phyloP scores from a whole-genome alignment of 805 yeast genomes.

The Candida endomychidarum region DNA sequence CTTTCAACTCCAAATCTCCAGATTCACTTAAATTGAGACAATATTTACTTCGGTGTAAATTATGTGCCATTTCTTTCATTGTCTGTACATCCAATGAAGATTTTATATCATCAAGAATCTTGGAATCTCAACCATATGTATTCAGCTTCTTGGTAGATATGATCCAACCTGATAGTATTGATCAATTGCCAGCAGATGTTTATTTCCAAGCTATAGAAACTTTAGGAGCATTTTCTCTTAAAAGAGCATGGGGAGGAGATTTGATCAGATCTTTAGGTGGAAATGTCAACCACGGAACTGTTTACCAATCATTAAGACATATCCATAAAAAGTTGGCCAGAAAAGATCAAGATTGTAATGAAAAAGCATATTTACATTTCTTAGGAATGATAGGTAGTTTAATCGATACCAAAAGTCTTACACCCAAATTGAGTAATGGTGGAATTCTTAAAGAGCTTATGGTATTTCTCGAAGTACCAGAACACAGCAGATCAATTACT shows the following conservation, averaged over 20 bases:
- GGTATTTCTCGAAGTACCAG: conserved; percentile 55
- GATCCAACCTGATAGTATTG: conserved; percentile 60
- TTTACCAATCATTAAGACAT: conserved; percentile 69
- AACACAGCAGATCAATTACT: conserved; percentile 54
- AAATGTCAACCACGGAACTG: conserved; percentile 79
- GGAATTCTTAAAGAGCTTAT: conserved; percentile 70
- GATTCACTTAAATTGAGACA: conserved; percentile 58
- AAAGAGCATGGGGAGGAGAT: conserved; percentile 72
- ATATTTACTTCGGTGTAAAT: conserved; percentile 60
- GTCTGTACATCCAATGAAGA: conserved; percentile 57
- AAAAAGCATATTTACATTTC: conserved; percentile 50
- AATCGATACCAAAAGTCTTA: conserved; percentile 54
- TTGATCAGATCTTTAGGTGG: conserved; percentile 78
- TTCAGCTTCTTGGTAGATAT: conserved; percentile 69
- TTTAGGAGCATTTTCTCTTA: conserved; percentile 65
- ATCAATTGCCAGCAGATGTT: conserved; percentile 48
- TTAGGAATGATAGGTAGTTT: conserved; percentile 65
- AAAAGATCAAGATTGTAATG: conserved; percentile 32
- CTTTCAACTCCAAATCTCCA: conserved; percentile 58
- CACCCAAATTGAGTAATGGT: conserved; percentile 63
- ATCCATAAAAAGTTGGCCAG: conserved; percentile 53
- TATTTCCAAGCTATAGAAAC: conserved; percentile 63
- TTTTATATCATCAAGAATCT: conserved; percentile 60
- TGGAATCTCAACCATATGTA: conserved; percentile 69
- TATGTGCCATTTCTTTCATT: conserved; percentile 64